Evolutionary conservation across 2,329 filamentous ascomycete genomes (phyloP), one percentile per base, ranked within the genome.

Genomic region (Pezicula neosporulosa): DNA sequence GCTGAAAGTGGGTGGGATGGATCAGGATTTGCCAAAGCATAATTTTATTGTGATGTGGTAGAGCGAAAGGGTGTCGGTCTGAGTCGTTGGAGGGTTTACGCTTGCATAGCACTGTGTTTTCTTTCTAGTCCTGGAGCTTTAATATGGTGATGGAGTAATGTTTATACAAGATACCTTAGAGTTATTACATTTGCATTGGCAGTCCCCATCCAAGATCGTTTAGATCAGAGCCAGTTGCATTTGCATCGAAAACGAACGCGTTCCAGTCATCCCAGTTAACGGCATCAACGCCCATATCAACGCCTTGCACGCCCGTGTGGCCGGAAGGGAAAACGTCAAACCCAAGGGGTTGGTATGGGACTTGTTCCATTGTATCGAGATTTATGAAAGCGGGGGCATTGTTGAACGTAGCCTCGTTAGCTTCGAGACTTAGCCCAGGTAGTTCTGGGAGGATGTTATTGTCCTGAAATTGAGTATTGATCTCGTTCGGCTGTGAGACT

Each of bases 1-100:
- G 64, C 62, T 28, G 48, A 44, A 19, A 15, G 30, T n/a, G 15
- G 16, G 27, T 33, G 51, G 46, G 41, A 27, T 12, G 56, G 56
- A 18, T 36, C n/a, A 4, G 46, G 44, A 37, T 35, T 52, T 35
- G 49, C 38, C 24, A 57, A 56, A 47, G 27, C 54, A 35, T 56
- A 28, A 55, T 44, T 27, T 18, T 12, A 2, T 39, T 10, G 37
- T 39, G 19, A 15, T 13, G 12, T 16, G n/a, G 4, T 16, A 39
- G 6, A 39, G 15, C 37, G n/a, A 13, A 9, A 9, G 10, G 15
- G 15, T 16, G 37, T 16, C 12, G 37, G 2, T 39, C 37, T 15
- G n/a, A 39, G 37, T 16, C 4, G 19, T 39, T 21, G 12, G 12
- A n/a, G 6, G 19, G 28, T 28, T 44, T 30, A 15, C 9, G 5